Base-by-base conservation (phyloP, 208 protist species). In the Herpetomonas samuelpessoai region DNA sequence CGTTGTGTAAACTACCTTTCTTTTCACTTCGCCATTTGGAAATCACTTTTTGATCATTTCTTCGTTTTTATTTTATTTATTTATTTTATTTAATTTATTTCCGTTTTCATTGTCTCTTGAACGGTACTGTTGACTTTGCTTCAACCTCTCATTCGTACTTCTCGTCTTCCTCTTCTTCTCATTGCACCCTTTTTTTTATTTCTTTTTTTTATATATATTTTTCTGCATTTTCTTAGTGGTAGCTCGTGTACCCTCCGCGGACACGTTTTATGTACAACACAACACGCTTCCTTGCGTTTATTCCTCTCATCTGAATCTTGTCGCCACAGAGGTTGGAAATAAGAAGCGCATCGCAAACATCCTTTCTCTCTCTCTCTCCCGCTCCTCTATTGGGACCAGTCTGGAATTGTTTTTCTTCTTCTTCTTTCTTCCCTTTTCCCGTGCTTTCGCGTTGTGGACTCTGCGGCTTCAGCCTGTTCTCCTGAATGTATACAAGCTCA, bases 21-120 rank as follows among this genome's bases (percentile, higher is more conserved):
- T 6, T 7, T 7, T 41, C 35, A 16, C 35, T 41, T 7, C 35
- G 7, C 10, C 16, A 18, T 7, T 41, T 41, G 35, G 27, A 56
- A 56, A 56, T 46, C 54, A 47, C 54, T 25, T 46, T 45, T 35
- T 45, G 30, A 22, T 12, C 16, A 16, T 44, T 44, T 44, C 9
- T n/a, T 16, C 16, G 38, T 45, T 58, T 58, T 45, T 38, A 35
- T 56, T 56, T 56, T 56, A 14, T 56, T 41, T 35, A 25, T 18
- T 29, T 63, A 44, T 63, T 25, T 63, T 6, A 19, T 39, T 14
- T 6, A 63, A 26, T 30, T 53, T 54, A 39, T 51, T 28, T 56
- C 56, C 39, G 3, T 56, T 65, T 28, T 56, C 56, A 56, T 51
- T 14, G 18, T 31, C n/a, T 19, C 29, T 10, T 49, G 29, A 35